Base-by-base conservation (phyloP, 2,329 filamentous ascomycete genomes). In the Pseudogymnoascus sp. region DNA sequence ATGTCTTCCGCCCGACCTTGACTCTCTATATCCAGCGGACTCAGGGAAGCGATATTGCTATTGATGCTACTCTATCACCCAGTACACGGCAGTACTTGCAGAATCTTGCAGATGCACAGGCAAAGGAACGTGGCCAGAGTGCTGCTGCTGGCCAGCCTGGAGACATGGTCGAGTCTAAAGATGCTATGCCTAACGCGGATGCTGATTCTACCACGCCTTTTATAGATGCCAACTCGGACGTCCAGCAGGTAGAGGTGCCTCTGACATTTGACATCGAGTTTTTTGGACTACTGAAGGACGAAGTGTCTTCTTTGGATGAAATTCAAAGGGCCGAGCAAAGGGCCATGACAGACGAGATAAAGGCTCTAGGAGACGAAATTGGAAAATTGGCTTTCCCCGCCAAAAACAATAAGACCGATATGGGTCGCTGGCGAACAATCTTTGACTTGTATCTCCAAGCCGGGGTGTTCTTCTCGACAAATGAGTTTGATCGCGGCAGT, bases 381-480 rank as follows among this genome's bases (percentile, higher is more conserved):
- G 80, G 84, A 25, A 78, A 79, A 49, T 79, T 90, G 6, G 84
- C 88, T 0, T 84, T 85, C 64, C 89, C 89, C 2, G 82, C 83
- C 23, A 80, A 78, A 62, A 82, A 84, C 18, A 81, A 83, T 53
- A 84, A 82, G 65, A 86, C 80, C 49, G 89, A 95, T 71, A 76
- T 96, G 23, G 84, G 86, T 62, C 82, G 82, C 38, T 96, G 91
- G 91, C 84, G 91, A 59, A 82, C 88, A 67, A 87, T 96, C 66
- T 93, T 96, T 69, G 87, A 91, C 65, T 77, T 93, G 0, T 96
- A 96, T 70, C 77, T 93, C 11, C 88, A 95, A 63, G 88, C 88
- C 6, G 84, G 88, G 62, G 81, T 96, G 31, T 96, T 96, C 77
- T 95, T 95, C 73, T 91, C 89, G 1, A 89, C 87, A 0, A 84